Percentiles rank a stretch among this genome's conserved stretches.
Evolutionary conservation across 2,329 filamentous ascomycete genomes (phyloP).

Genomic region (Decorospora gaudefroyi): DNA sequence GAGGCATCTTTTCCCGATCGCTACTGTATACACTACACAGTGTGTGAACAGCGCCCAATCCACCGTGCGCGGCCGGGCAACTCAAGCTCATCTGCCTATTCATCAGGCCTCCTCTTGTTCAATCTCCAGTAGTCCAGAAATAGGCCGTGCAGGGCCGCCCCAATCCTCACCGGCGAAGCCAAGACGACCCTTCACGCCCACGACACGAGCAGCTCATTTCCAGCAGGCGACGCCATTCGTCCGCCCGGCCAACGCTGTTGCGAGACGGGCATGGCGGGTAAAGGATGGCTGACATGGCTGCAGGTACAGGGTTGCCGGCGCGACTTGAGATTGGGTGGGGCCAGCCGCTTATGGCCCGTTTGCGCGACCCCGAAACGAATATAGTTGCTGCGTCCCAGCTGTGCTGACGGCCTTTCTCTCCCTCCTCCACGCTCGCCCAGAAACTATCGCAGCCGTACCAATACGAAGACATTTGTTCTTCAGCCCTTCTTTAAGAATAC

Average conservation of each 20-base stretch:
- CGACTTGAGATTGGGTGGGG: conserved; percentile 23
- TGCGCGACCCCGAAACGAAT: conserved; percentile 35
- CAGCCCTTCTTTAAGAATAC: conserved; percentile 34
- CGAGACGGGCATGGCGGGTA: conserved; percentile 6
- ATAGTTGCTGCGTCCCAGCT: too few relatives aligned
- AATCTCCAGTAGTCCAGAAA: conserved; percentile 20
- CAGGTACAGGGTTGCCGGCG: conserved; percentile 28
- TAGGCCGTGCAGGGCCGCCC: conserved; percentile 10
- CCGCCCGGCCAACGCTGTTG: background rate
- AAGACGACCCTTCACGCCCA: conserved; percentile 19
- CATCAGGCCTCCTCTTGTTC: conserved; percentile 12
- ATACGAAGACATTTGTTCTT: conserved; percentile 34
- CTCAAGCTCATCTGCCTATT: conserved; percentile 4
- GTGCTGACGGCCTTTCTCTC: conserved; percentile 11
- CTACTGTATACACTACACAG: background rate
- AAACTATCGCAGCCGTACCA: conserved; percentile 14
- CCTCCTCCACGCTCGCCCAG: conserved; percentile 13
- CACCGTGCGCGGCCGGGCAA: conserved; percentile 4
- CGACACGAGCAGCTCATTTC: conserved; percentile 18
- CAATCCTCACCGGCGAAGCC: conserved; percentile 15
- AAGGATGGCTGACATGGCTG: conserved; percentile 11
- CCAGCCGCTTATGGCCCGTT: too few relatives aligned
- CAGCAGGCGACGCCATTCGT: conserved; percentile 25
- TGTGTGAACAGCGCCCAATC: too few relatives aligned
- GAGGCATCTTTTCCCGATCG: too few relatives aligned